phyloP scores from a whole-genome alignment of 768 basidiomycete species.

The Termitomyces sp. region DNA sequence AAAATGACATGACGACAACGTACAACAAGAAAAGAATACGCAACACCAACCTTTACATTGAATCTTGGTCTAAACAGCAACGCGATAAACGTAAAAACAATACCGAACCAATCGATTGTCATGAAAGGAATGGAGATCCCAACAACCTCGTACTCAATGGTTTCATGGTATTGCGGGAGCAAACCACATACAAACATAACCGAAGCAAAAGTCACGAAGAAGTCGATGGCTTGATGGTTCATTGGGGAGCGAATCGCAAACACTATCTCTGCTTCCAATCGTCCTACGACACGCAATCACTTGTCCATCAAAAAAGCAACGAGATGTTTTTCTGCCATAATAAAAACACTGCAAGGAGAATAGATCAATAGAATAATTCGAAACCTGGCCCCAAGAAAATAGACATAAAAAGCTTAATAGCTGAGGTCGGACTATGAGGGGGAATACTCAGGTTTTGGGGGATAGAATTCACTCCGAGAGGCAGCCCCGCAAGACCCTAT shows the following conservation, averaged over 20 bases:
- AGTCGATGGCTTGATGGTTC: slow-evolving; percentile 29
- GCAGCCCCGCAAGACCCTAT: slow-evolving; percentile 56
- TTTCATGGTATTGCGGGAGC: slow-evolving; percentile 70
- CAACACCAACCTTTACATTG: slow-evolving; percentile 56
- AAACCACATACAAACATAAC: slow-evolving; percentile 49
- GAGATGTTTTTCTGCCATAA: slow-evolving; percentile 43
- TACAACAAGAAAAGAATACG: slow-evolving; percentile 61
- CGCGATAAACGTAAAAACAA: slow-evolving; percentile 63
- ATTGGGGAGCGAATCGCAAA: slow-evolving; percentile 49
- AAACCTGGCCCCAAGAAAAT: slow-evolving; percentile 64
- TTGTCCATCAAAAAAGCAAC: slow-evolving; percentile 27
- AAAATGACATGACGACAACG: slow-evolving; percentile 14
- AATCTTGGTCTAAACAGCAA: slow-evolving; percentile 61
- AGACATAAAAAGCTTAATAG: slow-evolving; percentile 56
- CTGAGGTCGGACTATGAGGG: slow-evolving; percentile 65
- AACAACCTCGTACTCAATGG: slow-evolving; percentile 57
- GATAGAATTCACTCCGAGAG: slow-evolving; percentile 65
- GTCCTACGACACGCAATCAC: slow-evolving; percentile 45
- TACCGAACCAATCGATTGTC: slow-evolving; percentile 63
- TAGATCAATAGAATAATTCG: slow-evolving; percentile 6
- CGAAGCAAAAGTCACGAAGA: slow-evolving; percentile 60
- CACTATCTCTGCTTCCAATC: slow-evolving; percentile 55
- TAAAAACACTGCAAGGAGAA: slow-evolving; percentile 52
- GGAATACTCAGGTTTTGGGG: slow-evolving; percentile 63
- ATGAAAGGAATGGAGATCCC: slow-evolving; percentile 73